Evolutionary conservation across 257 asterid genomes (phyloP).

Genomic region (Mentha longifolia): DNA sequence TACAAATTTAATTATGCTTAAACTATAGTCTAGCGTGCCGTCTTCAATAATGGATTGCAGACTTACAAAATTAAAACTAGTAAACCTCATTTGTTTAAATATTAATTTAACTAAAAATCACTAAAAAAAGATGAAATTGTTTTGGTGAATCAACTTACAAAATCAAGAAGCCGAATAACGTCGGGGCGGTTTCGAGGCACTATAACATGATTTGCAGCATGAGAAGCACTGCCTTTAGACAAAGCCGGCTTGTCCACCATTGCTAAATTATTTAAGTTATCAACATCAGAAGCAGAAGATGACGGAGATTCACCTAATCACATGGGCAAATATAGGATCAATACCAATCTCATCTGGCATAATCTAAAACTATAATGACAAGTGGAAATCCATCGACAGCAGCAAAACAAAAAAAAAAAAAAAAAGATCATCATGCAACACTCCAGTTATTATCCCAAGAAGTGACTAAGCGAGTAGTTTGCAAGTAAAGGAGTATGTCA

Average conservation of each 20-base stretch:
- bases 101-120: neutral
- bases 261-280: slow-evolving; percentile 75
- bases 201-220: slow-evolving; percentile 58
- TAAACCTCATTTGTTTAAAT: too few relatives aligned
- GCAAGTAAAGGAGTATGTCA: neutral
- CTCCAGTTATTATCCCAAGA: slow-evolving; percentile 2
- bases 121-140: neutral
- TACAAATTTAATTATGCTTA: too few relatives aligned
- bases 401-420: neutral
- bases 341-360: slow-evolving; percentile 26
- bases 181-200: slow-evolving; percentile 65
- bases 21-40: neutral
- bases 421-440: neutral
- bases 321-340: slow-evolving; percentile 36
- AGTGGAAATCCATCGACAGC: slow-evolving; percentile 13
- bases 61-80: too few relatives aligned
- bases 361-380: slow-evolving; percentile 10
- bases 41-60: neutral
- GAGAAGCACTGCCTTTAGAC: slow-evolving; percentile 65
- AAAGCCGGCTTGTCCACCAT: slow-evolving; percentile 58
- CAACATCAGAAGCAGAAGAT: slow-evolving; percentile 93
- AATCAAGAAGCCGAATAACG: slow-evolving; percentile 77
- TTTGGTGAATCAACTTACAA: slow-evolving; percentile 61
- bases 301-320: slow-evolving; percentile 91
- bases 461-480: neutral